Conservation (phyloP, 495 filamentous ascomycete genomes). For the Penicillium paradoxum region DNA sequence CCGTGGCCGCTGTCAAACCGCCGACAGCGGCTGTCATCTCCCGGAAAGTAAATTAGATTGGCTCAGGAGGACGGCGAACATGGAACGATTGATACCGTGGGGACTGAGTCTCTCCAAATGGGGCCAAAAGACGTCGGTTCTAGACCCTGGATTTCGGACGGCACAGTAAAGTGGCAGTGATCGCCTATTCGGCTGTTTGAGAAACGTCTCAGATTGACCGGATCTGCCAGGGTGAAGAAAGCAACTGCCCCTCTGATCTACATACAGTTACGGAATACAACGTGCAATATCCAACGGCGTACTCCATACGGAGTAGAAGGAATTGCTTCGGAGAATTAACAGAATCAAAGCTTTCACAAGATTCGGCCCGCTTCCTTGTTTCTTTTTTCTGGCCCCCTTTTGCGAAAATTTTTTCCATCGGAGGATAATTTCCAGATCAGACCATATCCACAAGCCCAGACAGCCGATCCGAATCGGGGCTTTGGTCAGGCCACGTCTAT, state of each 20-base stretch:
- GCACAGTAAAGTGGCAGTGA: too few relatives aligned
- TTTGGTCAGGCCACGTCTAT: constrained; percentile 13
- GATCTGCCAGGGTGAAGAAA: constrained; percentile 4
- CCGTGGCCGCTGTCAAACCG: too few relatives aligned
- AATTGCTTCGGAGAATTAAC: not conserved
- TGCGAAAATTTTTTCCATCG: constrained; percentile 2
- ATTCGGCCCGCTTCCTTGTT: not conserved
- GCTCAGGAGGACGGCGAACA: too few relatives aligned
- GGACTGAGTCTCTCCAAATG: too few relatives aligned
- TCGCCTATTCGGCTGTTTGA: constrained; percentile 15
- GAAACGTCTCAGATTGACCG: constrained; percentile 15
- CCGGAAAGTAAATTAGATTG: too few relatives aligned
- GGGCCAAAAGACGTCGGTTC: too few relatives aligned
- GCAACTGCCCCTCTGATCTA: not conserved
- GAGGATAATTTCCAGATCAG: constrained; percentile 11
- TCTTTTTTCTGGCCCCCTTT: not conserved
- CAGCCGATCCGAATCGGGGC: not conserved
- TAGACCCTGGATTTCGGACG: too few relatives aligned
- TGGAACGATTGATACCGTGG: too few relatives aligned
- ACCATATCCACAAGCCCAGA: constrained; percentile 8
- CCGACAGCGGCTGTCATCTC: too few relatives aligned
- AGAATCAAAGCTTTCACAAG: not conserved
- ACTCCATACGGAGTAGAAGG: too few relatives aligned
- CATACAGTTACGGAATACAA: too few relatives aligned
- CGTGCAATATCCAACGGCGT: too few relatives aligned